Evolutionary conservation across 257 asterid genomes (phyloP).

Genomic region (Solanum bulbocastanum): DNA sequence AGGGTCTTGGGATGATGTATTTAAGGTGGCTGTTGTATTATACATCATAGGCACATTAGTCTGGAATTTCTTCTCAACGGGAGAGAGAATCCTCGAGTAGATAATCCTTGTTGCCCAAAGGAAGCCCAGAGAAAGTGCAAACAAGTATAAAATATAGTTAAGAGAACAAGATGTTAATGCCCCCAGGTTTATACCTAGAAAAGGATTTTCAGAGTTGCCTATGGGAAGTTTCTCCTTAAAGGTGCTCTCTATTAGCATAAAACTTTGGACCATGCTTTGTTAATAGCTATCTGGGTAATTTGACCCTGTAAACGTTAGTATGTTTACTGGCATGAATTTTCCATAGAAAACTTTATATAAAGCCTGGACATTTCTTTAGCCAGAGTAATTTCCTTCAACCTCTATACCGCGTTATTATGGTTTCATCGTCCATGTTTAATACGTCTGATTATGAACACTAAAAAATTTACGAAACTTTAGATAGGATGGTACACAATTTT

Average conservation of each 20-base stretch:
- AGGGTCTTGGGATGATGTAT: slow-evolving; percentile 97
- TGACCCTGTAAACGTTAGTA: not conserved
- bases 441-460: not conserved
- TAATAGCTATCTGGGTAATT: not conserved
- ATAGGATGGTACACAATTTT: not conserved
- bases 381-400: not conserved
- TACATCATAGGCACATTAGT: slow-evolving; percentile 81
- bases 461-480: not conserved
- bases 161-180: not conserved
- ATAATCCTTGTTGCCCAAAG: not conserved
- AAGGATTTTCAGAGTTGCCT: not conserved
- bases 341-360: not conserved
- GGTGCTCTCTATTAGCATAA: not conserved
- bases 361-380: not conserved
- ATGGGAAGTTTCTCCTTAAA: not conserved
- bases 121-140: not conserved
- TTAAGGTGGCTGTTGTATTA: slow-evolving; percentile 67
- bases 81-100: slow-evolving; percentile 76
- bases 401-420: not conserved
- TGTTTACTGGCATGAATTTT: not conserved
- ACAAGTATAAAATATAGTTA: not conserved
- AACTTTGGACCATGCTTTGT: not conserved
- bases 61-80: slow-evolving; percentile 80
- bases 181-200: not conserved
- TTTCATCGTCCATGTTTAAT: not conserved